Percentiles rank a stretch among this genome's conserved stretches.
Evolutionary conservation across 495 filamentous ascomycete species (phyloP).

Genomic region (Recurvomyces mirabilis): DNA sequence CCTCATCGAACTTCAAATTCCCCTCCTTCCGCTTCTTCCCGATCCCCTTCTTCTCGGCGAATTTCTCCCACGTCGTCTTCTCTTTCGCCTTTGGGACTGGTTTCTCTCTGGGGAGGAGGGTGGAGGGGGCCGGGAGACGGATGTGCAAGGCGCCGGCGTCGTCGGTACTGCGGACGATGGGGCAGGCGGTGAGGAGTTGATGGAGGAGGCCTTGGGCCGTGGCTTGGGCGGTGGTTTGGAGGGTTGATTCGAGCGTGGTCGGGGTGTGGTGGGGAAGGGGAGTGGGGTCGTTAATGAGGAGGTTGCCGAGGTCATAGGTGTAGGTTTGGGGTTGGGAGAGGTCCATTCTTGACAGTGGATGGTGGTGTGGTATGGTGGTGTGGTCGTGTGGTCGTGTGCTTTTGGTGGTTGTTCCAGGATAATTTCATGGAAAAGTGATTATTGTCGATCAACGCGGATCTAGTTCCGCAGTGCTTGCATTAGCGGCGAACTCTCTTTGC

Average conservation of each 20-base stretch:
- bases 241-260: slow-evolving; percentile 34
- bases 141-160: slow-evolving; percentile 63
- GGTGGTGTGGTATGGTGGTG: too few relatives aligned
- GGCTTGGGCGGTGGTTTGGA: slow-evolving; percentile 65
- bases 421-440: background rate
- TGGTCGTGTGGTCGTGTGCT: background rate
- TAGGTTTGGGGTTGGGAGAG: slow-evolving; percentile 18
- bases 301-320: slow-evolving; percentile 28
- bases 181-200: slow-evolving; percentile 74
- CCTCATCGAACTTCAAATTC: slow-evolving; percentile 75
- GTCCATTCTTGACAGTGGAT: slow-evolving; percentile 6
- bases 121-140: slow-evolving; percentile 56
- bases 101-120: slow-evolving; percentile 75
- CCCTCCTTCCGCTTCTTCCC: slow-evolving; percentile 58
- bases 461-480: background rate
- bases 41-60: slow-evolving; percentile 93
- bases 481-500: slow-evolving; percentile 6
- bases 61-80: slow-evolving; percentile 86
- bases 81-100: slow-evolving; percentile 67
- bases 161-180: slow-evolving; percentile 51
- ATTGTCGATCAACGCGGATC: slow-evolving; percentile 1
- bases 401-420: background rate
- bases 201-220: slow-evolving; percentile 80
- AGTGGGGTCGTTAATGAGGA: slow-evolving; percentile 24
- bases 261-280: slow-evolving; percentile 22